These are phyloP conservation scores for Aspergillus luchuensis DNA, from an alignment of 2,329 filamentous ascomycete species.

Conservation along the genomic window DNA sequence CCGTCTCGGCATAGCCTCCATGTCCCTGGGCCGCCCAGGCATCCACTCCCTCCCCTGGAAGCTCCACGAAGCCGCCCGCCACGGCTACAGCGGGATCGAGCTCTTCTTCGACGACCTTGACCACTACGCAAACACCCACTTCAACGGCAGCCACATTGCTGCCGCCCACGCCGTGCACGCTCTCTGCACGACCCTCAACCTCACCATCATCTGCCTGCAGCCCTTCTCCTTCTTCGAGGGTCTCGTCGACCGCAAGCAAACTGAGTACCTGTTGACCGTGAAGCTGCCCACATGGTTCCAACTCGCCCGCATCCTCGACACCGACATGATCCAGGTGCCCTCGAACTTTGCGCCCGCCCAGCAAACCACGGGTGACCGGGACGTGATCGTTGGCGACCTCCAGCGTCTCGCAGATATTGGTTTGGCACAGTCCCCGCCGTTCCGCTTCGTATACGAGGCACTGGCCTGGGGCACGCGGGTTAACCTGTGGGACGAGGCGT, in stretches of 20 bases:
- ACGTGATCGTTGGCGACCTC: slow-evolving; percentile 64
- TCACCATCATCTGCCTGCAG: slow-evolving; percentile 60
- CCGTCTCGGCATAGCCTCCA: slow-evolving; percentile 68
- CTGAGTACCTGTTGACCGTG: slow-evolving; percentile 61
- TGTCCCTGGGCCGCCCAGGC: slow-evolving; percentile 74
- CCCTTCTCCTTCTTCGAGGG: slow-evolving; percentile 81
- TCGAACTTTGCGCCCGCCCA: slow-evolving; percentile 62
- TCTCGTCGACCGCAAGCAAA: slow-evolving; percentile 62
- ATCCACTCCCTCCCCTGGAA: slow-evolving; percentile 69
- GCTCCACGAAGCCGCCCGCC: slow-evolving; percentile 63
- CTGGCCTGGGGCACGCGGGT: slow-evolving; percentile 71
- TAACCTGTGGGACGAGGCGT: slow-evolving; percentile 71
- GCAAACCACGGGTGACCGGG: slow-evolving; percentile 52
- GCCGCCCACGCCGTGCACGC: slow-evolving; percentile 48
- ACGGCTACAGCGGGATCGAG: slow-evolving; percentile 41
- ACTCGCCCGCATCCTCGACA: slow-evolving; percentile 64
- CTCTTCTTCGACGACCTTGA: slow-evolving; percentile 41
- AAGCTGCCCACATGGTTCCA: slow-evolving; percentile 68
- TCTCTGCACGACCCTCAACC: slow-evolving; percentile 43
- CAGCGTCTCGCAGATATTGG: slow-evolving; percentile 68
- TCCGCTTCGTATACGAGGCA: slow-evolving; percentile 73
- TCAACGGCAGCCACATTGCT: slow-evolving; percentile 25
- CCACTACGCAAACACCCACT: slow-evolving; percentile 30
- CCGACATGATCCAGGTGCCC: slow-evolving; percentile 73
- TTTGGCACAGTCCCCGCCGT: slow-evolving; percentile 54